phyloP scores from a whole-genome alignment of 1,284 basidiomycete genomes.

The Pisolithus thermaeus region DNA sequence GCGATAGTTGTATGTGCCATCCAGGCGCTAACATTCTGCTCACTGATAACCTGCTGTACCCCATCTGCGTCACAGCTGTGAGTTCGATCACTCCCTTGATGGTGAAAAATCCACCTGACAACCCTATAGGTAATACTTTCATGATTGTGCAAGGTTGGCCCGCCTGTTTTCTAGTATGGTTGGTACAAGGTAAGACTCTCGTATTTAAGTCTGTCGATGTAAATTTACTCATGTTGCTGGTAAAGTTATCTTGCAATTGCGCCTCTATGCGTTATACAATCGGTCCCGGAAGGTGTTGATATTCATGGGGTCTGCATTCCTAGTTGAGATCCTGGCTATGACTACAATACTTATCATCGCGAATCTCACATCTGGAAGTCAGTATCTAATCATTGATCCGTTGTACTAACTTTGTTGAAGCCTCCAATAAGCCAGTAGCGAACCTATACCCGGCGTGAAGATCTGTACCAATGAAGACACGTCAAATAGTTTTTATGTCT shows the following conservation, averaged over 20 bases:
- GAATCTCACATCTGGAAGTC: not conserved
- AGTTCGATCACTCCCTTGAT: not conserved
- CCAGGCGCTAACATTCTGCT: too few relatives aligned
- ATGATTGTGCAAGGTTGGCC: not conserved
- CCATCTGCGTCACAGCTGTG: not conserved
- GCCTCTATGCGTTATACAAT: conserved; percentile 2
- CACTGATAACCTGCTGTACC: not conserved
- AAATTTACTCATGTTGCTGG: not conserved
- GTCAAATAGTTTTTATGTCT: not conserved
- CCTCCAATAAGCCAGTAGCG: not conserved
- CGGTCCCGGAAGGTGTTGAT: not conserved
- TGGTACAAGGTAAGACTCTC: not conserved
- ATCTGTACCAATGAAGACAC: not conserved
- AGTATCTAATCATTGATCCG: not conserved
- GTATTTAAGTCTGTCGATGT: not conserved
- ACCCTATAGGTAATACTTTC: not conserved
- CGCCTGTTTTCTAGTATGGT: not conserved
- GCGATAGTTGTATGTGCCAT: too few relatives aligned
- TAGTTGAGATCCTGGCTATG: conserved; percentile 2
- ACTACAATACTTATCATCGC: not conserved
- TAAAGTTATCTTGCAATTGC: conserved; percentile 1
- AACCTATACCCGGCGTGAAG: not conserved
- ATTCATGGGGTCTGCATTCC: not conserved
- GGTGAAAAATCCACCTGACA: not conserved
- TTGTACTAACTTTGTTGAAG: not conserved